These are phyloP conservation scores for Lipomyces sp. DNA, from an alignment of 805 yeast genomes.

Conservation along the genomic window DNA sequence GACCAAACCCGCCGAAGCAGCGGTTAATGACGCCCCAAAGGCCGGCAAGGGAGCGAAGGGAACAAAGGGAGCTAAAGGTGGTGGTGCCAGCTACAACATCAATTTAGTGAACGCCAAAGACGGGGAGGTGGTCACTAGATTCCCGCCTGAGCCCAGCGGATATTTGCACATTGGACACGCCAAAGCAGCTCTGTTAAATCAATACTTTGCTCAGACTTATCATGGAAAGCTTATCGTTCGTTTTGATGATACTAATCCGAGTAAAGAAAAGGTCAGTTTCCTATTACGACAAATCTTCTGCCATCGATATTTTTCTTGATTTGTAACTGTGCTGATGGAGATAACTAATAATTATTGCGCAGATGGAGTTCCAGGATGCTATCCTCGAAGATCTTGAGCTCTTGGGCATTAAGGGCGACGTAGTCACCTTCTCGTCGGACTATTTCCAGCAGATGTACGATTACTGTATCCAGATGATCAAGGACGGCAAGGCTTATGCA, in stretches of 20 bases:
- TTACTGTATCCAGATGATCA: conserved; percentile 80
- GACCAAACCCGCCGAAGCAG: neutral
- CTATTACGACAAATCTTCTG: neutral
- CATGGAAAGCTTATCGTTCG: conserved; percentile 96
- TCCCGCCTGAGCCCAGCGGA: conserved; percentile 99
- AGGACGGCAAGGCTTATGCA: conserved; percentile 95
- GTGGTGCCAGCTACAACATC: conserved; percentile 94
- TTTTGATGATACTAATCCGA: conserved; percentile 98
- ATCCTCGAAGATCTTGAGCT: conserved; percentile 89
- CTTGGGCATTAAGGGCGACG: conserved; percentile 92
- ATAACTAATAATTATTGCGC: neutral
- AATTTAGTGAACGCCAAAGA: conserved; percentile 87
- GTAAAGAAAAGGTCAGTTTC: conserved; percentile 74
- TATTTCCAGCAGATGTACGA: conserved; percentile 93
- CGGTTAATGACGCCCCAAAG: conserved; percentile 9
- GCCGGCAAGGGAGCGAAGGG: conserved; percentile 23
- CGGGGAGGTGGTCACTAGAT: conserved; percentile 97
- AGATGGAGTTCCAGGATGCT: conserved; percentile 86
- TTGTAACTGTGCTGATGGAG: neutral
- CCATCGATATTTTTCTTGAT: neutral
- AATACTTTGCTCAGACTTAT: conserved; percentile 93
- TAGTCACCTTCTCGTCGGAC: conserved; percentile 85
- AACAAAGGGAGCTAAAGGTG: conserved; percentile 60
- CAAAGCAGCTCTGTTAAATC: conserved; percentile 95
- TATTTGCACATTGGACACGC: conserved; percentile 99